phyloP scores from a whole-genome alignment of 306 rosid species.

The Cyamopsis tetragonoloba region DNA sequence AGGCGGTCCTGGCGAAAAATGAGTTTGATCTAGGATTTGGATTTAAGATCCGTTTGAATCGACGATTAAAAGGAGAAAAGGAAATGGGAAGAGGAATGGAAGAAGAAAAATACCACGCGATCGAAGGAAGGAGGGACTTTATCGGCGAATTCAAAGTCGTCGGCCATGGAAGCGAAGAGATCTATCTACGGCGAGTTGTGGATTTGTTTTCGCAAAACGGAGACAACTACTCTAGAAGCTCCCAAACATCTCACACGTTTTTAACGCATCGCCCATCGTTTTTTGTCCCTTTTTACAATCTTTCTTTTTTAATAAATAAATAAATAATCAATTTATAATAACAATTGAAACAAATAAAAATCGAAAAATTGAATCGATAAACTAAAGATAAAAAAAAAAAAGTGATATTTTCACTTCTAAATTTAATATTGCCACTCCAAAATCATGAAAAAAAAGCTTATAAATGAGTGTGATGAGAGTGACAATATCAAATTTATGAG shows the following conservation, averaged over 20 bases:
- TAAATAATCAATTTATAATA: no score
- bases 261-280: background rate
- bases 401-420: no score
- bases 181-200: slow-evolving; percentile 29
- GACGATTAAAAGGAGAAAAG: no score
- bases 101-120: slow-evolving; percentile 30
- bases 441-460: no score
- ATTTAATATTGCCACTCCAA: no score
- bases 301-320: no score
- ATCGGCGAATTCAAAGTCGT: slow-evolving; percentile 32
- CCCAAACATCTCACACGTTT: background rate
- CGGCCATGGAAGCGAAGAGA: slow-evolving; percentile 47
- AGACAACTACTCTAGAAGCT: background rate
- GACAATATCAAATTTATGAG: no score
- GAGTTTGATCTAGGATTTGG: background rate
- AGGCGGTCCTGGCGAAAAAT: background rate
- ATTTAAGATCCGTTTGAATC: background rate
- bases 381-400: no score
- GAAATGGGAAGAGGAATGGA: background rate
- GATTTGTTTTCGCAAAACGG: background rate
- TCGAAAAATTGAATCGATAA: no score
- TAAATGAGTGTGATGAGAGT: no score
- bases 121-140: slow-evolving; percentile 52
- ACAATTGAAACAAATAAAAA: no score
- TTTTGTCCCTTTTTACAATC: background rate